Base-by-base conservation (phyloP, 805 yeast species). In the Metschnikowia proteae region DNA sequence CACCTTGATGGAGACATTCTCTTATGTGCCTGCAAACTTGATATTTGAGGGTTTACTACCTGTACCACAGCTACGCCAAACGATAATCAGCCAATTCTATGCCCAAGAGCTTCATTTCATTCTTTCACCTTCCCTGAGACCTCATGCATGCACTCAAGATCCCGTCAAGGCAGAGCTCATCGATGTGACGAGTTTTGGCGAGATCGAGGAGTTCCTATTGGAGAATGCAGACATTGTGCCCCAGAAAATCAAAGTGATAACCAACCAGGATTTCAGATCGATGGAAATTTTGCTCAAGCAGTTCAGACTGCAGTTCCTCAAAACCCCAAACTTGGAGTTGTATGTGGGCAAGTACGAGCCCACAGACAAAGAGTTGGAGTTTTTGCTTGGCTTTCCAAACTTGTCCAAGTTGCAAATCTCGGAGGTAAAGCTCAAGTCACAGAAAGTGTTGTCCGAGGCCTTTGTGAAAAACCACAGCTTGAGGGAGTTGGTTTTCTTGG, bases 101-200 rank as follows among this genome's bases (percentile, higher is more conserved):
- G 32, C 55, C 43, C 59, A 60, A 38, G 74, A 70, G 35, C 26
- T 70, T 6, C 74, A 69, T 46, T 63, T 70, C 27, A 54, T 67
- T 2, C 52, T 70, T 8, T 55, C 67, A 7, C 74, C 74, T 3
- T 57, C 66, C 1, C 56, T 55, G 17, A 47, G 66, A 9, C 68
- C 65, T 2, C 58, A 55, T 29, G 38, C 36, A 22, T 55, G 59
- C 39, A 34, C 45, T 3, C 9, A 22, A 10, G 52, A 49, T 31
- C 9, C 45, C 27, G 46, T 57, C 45, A 47, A 45, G 29, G 45
- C 38, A 30, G 49, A 45, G 44, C 45, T 57, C 11, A 49, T 49
- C 3, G 57, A 51, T 43, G 57, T 70, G 25, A 50, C 49, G 28
- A 60, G 63, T 11, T 67, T 43, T 47, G 66, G 62, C 22, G 68